Evolutionary conservation across 192 early-diverging fungal genomes (phyloP), one percentile per base, ranked within the genome.

Genomic region (Rhizoclosmatium globosum): DNA sequence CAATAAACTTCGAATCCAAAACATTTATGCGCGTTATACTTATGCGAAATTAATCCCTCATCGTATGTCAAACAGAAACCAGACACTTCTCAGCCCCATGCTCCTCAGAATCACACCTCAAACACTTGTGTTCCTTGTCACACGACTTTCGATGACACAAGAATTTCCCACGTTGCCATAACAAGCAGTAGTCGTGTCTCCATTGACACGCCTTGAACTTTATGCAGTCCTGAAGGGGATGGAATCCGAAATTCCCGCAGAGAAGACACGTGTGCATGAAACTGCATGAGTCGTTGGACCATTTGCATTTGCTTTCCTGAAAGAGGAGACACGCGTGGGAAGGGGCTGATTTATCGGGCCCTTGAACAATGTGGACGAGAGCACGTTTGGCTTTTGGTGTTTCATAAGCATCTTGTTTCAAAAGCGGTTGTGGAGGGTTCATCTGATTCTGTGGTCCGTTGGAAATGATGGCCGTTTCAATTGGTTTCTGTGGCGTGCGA

Each of bases 91-190:
- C 53, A 9, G 53, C 53, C 53, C 53, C 53, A 56, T 56, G 53
- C 53, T 56, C 53, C 53, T 56, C 53, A 56, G 11, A 15, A 56
- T 56, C 53, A 56, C 53, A 56, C 53, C 53, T 56, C 53, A 56
- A 56, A 56, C 53, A 56, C 53, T 15, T 15, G 19, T 56, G 53
- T n/a, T 15, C 53, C 9, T 56, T 56, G 11, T n/a, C 11, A 56
- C 53, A 56, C 53, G 53, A 56, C 53, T 56, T 56, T 9, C 53
- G 53, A 56, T 56, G 53, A 56, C 53, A 56, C 53, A 56, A n/a
- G 53, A 56, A 56, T n/a, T n/a, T 9, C 9, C 53, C 53, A n/a
- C 53, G 53, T 56, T 56, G 53, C 53, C 53, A 56, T n/a, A 56
- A 56, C 0, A 56, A 56, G 53, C 53, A 56, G 1, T 15, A 56